phyloP scores from a whole-genome alignment of 2,329 filamentous ascomycete genomes.

The Chrysoporthe puriensis region DNA sequence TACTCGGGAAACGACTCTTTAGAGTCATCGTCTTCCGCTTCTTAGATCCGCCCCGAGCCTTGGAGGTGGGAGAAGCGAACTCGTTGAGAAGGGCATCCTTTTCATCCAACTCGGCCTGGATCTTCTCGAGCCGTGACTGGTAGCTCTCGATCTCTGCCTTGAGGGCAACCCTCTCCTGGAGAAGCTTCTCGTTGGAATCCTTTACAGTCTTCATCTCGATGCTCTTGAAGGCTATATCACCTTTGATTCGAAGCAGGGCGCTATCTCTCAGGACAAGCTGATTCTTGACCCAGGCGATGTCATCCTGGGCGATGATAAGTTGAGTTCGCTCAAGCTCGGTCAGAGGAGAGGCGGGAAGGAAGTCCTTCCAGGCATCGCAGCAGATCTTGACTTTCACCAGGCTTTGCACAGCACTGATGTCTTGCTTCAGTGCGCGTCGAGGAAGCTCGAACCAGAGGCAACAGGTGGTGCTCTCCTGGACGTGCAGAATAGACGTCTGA shows the following conservation, averaged over 20 bases:
- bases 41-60: not conserved
- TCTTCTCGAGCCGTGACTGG: not conserved
- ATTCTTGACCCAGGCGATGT: constrained; percentile 16
- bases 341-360: not conserved
- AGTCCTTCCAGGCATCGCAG: constrained; percentile 17
- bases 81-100: not conserved
- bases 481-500: constrained; percentile 22
- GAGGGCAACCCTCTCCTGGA: not conserved
- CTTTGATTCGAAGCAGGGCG: not conserved
- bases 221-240: not conserved
- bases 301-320: not conserved
- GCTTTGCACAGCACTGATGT: constrained; percentile 7
- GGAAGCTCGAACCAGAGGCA: constrained; percentile 18
- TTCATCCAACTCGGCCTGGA: constrained; percentile 7
- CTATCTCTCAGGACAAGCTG: constrained; percentile 11
- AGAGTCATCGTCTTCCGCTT: constrained; percentile 11
- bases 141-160: not conserved
- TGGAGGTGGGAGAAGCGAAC: not conserved
- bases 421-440: constrained; percentile 1
- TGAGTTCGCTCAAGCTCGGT: constrained; percentile 21
- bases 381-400: constrained; percentile 15
- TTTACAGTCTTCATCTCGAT: not conserved
- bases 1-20: constrained; percentile 3
- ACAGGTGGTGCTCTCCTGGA: constrained; percentile 13
- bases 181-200: not conserved